These are phyloP conservation scores for Paracamarosporium sp. DNA, from an alignment of 2,329 filamentous ascomycete species.

Conservation along the genomic window DNA sequence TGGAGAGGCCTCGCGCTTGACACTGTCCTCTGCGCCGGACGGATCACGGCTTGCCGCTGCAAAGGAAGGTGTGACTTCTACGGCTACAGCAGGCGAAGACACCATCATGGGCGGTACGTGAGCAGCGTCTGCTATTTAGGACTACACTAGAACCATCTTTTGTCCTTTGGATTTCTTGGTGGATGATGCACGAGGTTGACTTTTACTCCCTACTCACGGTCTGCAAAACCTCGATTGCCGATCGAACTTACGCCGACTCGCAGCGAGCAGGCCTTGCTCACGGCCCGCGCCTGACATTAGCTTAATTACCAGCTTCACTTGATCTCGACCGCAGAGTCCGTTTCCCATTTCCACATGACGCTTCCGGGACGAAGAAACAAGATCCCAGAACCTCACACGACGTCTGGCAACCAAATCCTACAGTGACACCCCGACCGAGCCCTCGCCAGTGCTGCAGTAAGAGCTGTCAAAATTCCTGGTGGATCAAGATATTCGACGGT, in stretches of 20 bases:
- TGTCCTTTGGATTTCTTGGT: no score
- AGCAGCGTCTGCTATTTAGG: neutral
- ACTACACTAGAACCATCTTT: neutral
- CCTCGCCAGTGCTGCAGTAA: neutral
- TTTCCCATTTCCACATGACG: neutral
- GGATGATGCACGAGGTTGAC: no score
- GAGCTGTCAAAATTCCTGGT: neutral
- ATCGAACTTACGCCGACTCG: neutral
- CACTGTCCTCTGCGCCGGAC: slow-evolving; percentile 17
- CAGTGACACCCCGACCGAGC: neutral
- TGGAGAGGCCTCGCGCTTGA: slow-evolving; percentile 43
- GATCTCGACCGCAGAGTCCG: neutral
- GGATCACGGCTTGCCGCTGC: slow-evolving; percentile 23
- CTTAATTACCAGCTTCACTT: neutral
- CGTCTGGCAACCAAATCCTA: neutral
- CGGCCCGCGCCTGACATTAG: neutral
- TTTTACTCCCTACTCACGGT: neutral
- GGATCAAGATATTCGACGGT: neutral
- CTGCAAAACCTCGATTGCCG: neutral
- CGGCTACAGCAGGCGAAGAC: slow-evolving; percentile 8
- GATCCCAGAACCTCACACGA: neutral
- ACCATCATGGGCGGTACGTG: slow-evolving; percentile 18
- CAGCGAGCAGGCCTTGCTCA: neutral
- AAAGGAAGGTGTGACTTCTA: slow-evolving; percentile 2
- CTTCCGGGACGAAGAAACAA: neutral